Percentiles rank a stretch among this genome's conserved stretches.
phyloP scores from a whole-genome alignment of 2,329 filamentous ascomycete genomes.

The Corinectria fuckeliana region DNA sequence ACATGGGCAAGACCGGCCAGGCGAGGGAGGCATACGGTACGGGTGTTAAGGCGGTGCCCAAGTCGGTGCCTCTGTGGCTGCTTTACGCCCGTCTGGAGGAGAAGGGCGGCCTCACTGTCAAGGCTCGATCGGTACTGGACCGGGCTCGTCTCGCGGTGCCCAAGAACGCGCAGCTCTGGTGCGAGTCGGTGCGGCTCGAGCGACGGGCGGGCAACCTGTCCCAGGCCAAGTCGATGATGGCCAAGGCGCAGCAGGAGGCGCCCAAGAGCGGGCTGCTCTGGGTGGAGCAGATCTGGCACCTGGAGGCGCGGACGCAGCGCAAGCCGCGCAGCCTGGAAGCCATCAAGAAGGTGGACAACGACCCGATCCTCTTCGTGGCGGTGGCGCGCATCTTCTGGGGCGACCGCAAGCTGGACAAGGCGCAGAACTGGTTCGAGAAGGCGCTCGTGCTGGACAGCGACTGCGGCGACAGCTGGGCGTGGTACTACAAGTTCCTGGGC shows the following conservation, averaged over 20 bases:
- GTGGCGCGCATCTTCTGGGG: constrained; percentile 96
- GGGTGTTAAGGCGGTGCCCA: constrained; percentile 85
- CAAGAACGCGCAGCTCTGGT: constrained; percentile 85
- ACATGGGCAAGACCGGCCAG: constrained; percentile 77
- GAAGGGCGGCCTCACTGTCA: constrained; percentile 80
- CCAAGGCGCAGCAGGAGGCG: constrained; percentile 88
- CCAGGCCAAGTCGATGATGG: constrained; percentile 92
- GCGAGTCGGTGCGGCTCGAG: constrained; percentile 92
- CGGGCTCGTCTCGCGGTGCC: constrained; percentile 87
- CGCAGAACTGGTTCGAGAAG: constrained; percentile 97
- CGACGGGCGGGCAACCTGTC: constrained; percentile 81
- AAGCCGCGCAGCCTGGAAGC: constrained; percentile 91
- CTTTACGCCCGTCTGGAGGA: constrained; percentile 90
- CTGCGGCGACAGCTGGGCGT: constrained; percentile 92
- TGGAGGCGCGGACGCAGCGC: constrained; percentile 89
- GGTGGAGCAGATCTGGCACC: constrained; percentile 94
- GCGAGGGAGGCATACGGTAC: constrained; percentile 89
- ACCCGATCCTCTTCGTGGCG: constrained; percentile 86
- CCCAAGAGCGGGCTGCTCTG: constrained; percentile 87
- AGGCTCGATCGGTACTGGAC: constrained; percentile 92
- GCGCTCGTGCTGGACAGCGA: constrained; percentile 88
- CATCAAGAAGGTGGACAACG: constrained; percentile 95
- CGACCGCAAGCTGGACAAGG: constrained; percentile 90
- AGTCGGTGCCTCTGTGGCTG: constrained; percentile 87
- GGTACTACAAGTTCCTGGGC: constrained; percentile 92